Conservation (phyloP, 176 grass and related monocot species). For the Raddia distichophylla region DNA sequence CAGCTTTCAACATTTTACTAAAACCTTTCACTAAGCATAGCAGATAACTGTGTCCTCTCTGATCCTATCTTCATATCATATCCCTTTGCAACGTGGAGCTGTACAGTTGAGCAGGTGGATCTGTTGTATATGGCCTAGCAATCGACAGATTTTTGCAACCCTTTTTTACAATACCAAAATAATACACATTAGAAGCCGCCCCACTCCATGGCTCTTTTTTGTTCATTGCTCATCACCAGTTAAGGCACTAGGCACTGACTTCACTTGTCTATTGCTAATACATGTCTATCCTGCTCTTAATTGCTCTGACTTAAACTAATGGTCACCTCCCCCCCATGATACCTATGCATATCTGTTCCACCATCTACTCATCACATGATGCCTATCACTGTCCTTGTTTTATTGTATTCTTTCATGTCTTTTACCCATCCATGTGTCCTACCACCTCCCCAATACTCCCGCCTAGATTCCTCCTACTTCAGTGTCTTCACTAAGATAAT, state of each 20-base stretch:
- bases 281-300: constrained; percentile 40
- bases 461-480: constrained; percentile 54
- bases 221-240: constrained; percentile 10
- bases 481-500: constrained; percentile 23
- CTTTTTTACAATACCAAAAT: not conserved
- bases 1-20: not conserved
- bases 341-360: constrained; percentile 47
- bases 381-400: constrained; percentile 43
- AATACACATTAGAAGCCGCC: not conserved
- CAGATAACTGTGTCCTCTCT: not conserved
- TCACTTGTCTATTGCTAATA: constrained; percentile 39
- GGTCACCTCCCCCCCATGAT: constrained; percentile 28
- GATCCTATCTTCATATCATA: not conserved
- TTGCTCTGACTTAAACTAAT: constrained; percentile 46
- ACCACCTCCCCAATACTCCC: constrained; percentile 48
- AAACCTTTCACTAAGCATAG: too few relatives aligned
- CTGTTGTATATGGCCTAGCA: constrained; percentile 6
- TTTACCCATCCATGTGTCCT: constrained; percentile 53
- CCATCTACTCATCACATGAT: constrained; percentile 58
- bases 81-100: constrained; percentile 21
- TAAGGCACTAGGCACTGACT: constrained; percentile 14
- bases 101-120: not conserved
- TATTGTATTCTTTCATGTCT: constrained; percentile 41
- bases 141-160: not conserved
- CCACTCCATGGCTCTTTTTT: constrained; percentile 36